Evolutionary conservation across 495 filamentous ascomycete species (phyloP), one percentile per base, ranked within the genome.

Genomic region (Chaetomidium leptoderma): DNA sequence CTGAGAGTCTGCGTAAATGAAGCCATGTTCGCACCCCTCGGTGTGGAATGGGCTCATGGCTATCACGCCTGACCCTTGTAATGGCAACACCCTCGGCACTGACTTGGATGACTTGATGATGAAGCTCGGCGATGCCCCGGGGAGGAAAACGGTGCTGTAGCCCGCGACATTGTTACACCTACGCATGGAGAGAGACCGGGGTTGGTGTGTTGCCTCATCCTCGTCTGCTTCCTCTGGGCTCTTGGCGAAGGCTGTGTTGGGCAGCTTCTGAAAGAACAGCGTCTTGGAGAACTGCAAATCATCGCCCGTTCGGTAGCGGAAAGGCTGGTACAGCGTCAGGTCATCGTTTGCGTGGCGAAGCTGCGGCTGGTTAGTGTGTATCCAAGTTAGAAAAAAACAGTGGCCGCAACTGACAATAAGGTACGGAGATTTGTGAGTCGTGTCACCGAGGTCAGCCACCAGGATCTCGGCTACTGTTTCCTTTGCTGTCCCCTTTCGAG

Each of bases 271-370:
- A 63, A 95, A 97, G 48, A 84, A 81, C 13, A 97, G 71, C 7
- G 70, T 74, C 40, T 78, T 67, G 13, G 70, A 68, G 11, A 82
- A 71, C 1, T 64, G 65, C 24, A 55, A 19, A 10, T 57, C 57
- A 27, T 69, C 52, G 59, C 63, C 49, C 30, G 65, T 45, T 53
- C 53, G 67, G 57, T 79, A 67, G 7, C 78, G 76, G 67, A 86
- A 91, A 0, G 92, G 90, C 66, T 89, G 83, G 66, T 97, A 98
- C 44, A 97, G 77, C n/a, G 85, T 84, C 5, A 97, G 70, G 64
- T 97, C 92, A 56, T 95, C 86, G 58, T 81, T 86, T 11, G 79
- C 78, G 40, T 89, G 87, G 29, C 92, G 89, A 40, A 90, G 74
- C 88, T 92, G 63, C 36, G 50, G 33, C 32, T 29, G 14, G 13